Percentiles rank a stretch among this genome's conserved stretches.
Evolutionary conservation across 192 early-diverging fungal species (phyloP).

Genomic region (Jimgerdemannia flammicorona): DNA sequence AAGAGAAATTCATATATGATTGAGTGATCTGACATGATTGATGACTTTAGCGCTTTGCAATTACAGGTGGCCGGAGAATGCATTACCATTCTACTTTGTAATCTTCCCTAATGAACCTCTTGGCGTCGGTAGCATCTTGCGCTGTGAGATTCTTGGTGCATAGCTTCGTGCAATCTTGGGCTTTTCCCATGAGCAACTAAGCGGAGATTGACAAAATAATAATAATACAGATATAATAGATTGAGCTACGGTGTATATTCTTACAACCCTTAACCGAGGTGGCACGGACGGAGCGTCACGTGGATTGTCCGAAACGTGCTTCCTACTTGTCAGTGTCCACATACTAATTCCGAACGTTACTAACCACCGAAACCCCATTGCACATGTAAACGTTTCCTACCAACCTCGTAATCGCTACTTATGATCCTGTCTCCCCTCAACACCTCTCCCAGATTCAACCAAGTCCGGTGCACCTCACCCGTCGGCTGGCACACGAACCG

Average conservation of each 20-base stretch:
- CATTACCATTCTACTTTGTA: slow-evolving; percentile 58
- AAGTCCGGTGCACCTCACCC: slow-evolving; percentile 23
- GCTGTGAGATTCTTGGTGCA: slow-evolving; percentile 45
- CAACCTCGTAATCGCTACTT: too few relatives aligned
- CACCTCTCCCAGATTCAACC: slow-evolving; percentile 58
- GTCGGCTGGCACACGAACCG: slow-evolving; percentile 56
- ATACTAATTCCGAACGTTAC: too few relatives aligned
- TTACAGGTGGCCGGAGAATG: background rate
- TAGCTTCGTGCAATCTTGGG: slow-evolving; percentile 47
- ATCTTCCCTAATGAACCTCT: slow-evolving; percentile 48
- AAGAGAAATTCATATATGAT: too few relatives aligned
- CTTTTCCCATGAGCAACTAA: slow-evolving; percentile 35
- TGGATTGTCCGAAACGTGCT: too few relatives aligned
- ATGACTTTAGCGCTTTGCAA: background rate
- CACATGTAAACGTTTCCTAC: too few relatives aligned
- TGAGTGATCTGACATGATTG: too few relatives aligned
- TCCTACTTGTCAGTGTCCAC: too few relatives aligned
- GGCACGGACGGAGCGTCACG: slow-evolving; percentile 43
- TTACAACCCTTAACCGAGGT: slow-evolving; percentile 16
- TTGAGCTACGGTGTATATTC: background rate
- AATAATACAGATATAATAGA: background rate
- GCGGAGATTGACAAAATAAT: background rate
- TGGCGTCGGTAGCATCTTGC: slow-evolving; percentile 40
- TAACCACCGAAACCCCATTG: too few relatives aligned
- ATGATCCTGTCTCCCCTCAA: slow-evolving; percentile 66